A percentile compares a stretch with the other conserved stretches of the same genome.
Conservation (phyloP, 2,329 filamentous ascomycete genomes). For the Periconia digitata region DNA sequence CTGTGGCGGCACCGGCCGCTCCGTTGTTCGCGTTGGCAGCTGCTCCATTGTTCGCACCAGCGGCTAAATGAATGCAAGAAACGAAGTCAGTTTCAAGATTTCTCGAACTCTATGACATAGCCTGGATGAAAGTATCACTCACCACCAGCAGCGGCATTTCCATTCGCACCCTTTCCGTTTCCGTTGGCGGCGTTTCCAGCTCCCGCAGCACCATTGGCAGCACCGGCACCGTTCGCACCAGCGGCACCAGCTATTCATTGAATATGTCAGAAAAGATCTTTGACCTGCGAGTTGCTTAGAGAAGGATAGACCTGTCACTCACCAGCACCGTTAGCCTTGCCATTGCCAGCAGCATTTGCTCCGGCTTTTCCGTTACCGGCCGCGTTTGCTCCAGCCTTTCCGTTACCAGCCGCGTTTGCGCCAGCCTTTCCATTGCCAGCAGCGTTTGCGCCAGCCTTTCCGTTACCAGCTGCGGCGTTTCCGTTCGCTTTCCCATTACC, state of each 20-base stretch:
- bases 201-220: too few relatives aligned
- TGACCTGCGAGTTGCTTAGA: too few relatives aligned
- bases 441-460: neutral
- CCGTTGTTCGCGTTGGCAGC: slow-evolving; percentile 6
- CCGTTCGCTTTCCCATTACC: slow-evolving; percentile 2
- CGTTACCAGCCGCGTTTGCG: too few relatives aligned
- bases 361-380: too few relatives aligned
- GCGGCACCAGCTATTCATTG: slow-evolving; percentile 6
- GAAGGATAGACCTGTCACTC: too few relatives aligned
- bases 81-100: neutral
- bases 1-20: slow-evolving; percentile 1
- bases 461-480: slow-evolving; percentile 2
- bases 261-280: too few relatives aligned
- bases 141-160: neutral
- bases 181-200: too few relatives aligned
- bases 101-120: neutral
- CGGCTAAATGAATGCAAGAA: neutral
- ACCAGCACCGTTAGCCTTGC: neutral
- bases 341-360: slow-evolving; percentile 4
- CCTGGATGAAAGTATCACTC: neutral
- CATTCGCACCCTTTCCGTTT: slow-evolving; percentile 1
- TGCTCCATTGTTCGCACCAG: neutral
- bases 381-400: too few relatives aligned
- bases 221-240: slow-evolving; percentile 1
- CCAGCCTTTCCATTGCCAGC: slow-evolving; percentile 1